phyloP scores from a whole-genome alignment of 2,329 filamentous ascomycete genomes.

The Alternaria metachromatica region DNA sequence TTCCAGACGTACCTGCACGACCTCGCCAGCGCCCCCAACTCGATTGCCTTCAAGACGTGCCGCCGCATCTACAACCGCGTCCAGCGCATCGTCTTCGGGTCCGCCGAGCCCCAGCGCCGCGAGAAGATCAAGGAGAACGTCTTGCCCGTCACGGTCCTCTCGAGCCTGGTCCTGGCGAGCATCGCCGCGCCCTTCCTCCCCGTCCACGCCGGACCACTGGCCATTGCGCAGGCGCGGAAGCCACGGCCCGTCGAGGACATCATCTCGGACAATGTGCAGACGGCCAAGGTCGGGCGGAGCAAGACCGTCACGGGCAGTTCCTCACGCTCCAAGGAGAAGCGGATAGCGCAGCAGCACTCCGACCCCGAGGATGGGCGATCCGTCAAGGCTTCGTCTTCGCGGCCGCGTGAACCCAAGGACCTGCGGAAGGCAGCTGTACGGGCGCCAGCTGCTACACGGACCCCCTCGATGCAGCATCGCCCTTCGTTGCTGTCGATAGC shows the following conservation, averaged over 20 bases:
- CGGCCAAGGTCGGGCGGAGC: conserved; percentile 68
- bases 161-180: conserved; percentile 79
- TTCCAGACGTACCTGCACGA: conserved; percentile 89
- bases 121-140: conserved; percentile 84
- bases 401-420: conserved; percentile 36
- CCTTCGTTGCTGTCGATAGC: conserved; percentile 61
- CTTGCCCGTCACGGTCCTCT: conserved; percentile 78
- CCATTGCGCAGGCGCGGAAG: conserved; percentile 81
- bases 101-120: conserved; percentile 70
- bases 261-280: conserved; percentile 64
- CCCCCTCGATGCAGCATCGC: conserved; percentile 45
- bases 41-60: conserved; percentile 80
- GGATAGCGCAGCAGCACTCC: conserved; percentile 43
- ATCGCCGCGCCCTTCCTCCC: conserved; percentile 77
- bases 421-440: conserved; percentile 37
- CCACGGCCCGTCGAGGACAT: conserved; percentile 69
- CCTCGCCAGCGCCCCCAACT: conserved; percentile 75
- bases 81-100: conserved; percentile 84
- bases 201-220: conserved; percentile 79
- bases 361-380: conserved; percentile 45
- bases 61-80: conserved; percentile 87
- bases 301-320: conserved; percentile 67
- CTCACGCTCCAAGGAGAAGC: conserved; percentile 53
- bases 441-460: conserved; percentile 25
- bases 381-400: conserved; percentile 49